These are phyloP conservation scores for Vickermania ingenoplastis DNA, from an alignment of 208 protist species.

Conservation along the genomic window DNA sequence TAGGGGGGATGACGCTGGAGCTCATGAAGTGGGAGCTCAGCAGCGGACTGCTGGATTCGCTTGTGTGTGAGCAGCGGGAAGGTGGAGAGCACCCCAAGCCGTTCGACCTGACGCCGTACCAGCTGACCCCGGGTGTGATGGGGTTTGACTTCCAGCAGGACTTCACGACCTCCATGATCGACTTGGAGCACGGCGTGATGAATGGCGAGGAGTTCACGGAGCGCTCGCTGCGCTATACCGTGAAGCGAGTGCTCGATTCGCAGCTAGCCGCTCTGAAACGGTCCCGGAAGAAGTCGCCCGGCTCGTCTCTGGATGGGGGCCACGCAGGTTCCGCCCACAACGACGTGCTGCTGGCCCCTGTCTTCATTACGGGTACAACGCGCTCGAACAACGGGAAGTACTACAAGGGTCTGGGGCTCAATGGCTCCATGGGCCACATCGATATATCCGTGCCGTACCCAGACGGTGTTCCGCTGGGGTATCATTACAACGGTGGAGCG, in stretches of 20 bases:
- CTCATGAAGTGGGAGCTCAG: neutral
- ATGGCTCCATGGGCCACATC: neutral
- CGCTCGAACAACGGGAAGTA: neutral
- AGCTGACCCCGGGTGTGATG: neutral
- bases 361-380: neutral
- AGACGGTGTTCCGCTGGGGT: neutral
- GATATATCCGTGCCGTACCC: neutral
- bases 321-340: too few species aligned
- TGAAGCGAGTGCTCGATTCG: too few species aligned
- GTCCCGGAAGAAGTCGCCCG: too few species aligned
- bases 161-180: neutral
- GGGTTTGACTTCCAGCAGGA: neutral
- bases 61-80: neutral
- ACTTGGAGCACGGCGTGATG: too few species aligned
- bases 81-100: neutral
- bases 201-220: too few species aligned
- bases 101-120: neutral
- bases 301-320: too few species aligned
- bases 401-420: neutral
- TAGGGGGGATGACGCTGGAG: neutral
- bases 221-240: too few species aligned
- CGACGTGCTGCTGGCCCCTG: neutral
- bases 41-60: neutral
- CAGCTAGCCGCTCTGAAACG: too few species aligned
- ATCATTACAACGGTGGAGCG: neutral